Evolutionary conservation across 257 asterid genomes (phyloP).

Genomic region (Hygrophila difformis): DNA sequence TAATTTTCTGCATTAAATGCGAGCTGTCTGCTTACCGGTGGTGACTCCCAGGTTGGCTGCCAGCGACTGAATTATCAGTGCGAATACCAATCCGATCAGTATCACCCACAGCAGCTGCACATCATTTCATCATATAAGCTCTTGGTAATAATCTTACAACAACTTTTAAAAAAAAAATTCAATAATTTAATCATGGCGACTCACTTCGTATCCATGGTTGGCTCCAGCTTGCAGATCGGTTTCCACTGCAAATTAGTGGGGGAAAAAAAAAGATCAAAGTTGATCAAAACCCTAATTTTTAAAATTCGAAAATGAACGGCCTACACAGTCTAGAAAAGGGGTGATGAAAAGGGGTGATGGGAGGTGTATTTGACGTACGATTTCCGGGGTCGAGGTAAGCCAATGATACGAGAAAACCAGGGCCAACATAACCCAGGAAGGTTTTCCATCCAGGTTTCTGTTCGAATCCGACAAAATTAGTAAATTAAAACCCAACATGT

Average conservation of each 20-base stretch:
- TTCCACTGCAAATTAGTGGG: slow-evolving; percentile 55
- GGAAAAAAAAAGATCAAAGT: too few relatives aligned
- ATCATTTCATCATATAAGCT: background rate
- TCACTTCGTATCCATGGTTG: slow-evolving; percentile 74
- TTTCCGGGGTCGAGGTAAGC: slow-evolving; percentile 97
- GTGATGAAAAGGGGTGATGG: too few relatives aligned
- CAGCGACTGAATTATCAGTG: slow-evolving; percentile 89
- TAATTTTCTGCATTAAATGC: too few relatives aligned
- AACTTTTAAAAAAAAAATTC: background rate
- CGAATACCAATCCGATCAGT: slow-evolving; percentile 78
- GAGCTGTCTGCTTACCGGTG: too few relatives aligned
- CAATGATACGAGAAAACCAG: slow-evolving; percentile 84
- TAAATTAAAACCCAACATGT: too few relatives aligned
- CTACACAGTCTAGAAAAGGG: too few relatives aligned
- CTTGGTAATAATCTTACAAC: too few relatives aligned
- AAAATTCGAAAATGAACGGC: too few relatives aligned
- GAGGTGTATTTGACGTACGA: too few relatives aligned
- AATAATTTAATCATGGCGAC: background rate
- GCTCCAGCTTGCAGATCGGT: slow-evolving; percentile 97
- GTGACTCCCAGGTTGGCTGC: slow-evolving; percentile 95
- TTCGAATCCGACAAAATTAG: too few relatives aligned
- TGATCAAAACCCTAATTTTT: too few relatives aligned
- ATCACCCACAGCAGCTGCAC: slow-evolving; percentile 82
- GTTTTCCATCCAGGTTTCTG: slow-evolving; percentile 54
- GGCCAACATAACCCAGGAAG: slow-evolving; percentile 64